Evolutionary conservation across 805 yeast genomes (phyloP).

Genomic region (Helenozyma baotianmanensis): DNA sequence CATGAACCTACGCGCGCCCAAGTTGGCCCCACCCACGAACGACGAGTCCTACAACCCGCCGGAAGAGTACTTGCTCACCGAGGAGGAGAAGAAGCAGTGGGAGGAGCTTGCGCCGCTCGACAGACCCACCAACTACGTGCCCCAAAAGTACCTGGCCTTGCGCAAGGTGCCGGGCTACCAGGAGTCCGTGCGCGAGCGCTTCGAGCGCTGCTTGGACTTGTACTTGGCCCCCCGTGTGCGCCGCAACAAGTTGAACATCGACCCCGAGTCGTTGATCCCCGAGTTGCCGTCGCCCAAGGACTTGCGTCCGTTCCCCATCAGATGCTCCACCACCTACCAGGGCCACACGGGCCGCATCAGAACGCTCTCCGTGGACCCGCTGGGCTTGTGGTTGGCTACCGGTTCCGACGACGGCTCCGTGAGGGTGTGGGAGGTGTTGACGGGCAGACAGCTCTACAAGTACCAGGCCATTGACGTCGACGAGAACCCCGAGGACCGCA

Average conservation of each 20-base stretch:
- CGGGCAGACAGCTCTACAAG: slow-evolving; percentile 89
- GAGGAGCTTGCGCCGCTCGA: slow-evolving; percentile 67
- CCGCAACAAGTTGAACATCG: slow-evolving; percentile 83
- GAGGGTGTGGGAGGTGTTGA: slow-evolving; percentile 92
- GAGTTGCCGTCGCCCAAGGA: slow-evolving; percentile 96
- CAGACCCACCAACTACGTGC: slow-evolving; percentile 73
- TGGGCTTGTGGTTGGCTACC: slow-evolving; percentile 93
- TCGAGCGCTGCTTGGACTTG: slow-evolving; percentile 89
- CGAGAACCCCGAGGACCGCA: slow-evolving; percentile 64
- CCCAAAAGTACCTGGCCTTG: slow-evolving; percentile 74
- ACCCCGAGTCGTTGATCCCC: slow-evolving; percentile 93
- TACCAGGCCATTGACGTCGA: slow-evolving; percentile 48
- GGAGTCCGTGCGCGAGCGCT: slow-evolving; percentile 80
- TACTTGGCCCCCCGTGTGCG: slow-evolving; percentile 96
- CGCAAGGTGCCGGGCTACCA: slow-evolving; percentile 93
- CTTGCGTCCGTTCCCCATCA: slow-evolving; percentile 92
- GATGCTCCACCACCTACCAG: slow-evolving; percentile 73
- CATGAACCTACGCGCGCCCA: slow-evolving; percentile 93
- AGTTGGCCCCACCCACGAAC: slow-evolving; percentile 90
- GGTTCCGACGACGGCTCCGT: slow-evolving; percentile 97
- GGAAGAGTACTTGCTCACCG: slow-evolving; percentile 79
- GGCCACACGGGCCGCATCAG: slow-evolving; percentile 87
- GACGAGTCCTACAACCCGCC: slow-evolving; percentile 98
- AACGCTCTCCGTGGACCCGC: slow-evolving; percentile 77
- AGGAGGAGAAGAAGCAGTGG: slow-evolving; percentile 74